phyloP scores from a whole-genome alignment of 305 asterid species.

The Vinca major region DNA sequence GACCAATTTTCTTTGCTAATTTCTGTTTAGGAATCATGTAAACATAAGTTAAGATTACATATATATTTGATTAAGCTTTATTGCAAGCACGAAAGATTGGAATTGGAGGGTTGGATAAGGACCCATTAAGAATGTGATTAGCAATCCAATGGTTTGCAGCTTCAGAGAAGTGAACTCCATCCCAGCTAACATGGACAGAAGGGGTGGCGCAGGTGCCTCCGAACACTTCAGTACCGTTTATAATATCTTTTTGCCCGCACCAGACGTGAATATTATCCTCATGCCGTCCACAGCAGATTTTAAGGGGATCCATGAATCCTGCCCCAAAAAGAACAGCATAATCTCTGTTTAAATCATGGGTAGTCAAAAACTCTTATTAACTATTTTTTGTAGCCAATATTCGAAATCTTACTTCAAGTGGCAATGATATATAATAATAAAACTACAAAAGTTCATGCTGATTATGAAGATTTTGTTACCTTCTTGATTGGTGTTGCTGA shows the following conservation, averaged over 20 bases:
- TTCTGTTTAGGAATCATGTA: not conserved
- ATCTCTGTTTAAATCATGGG: slow-evolving; percentile 1
- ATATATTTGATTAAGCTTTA: not conserved
- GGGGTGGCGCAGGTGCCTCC: slow-evolving; percentile 41
- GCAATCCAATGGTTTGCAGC: slow-evolving; percentile 60
- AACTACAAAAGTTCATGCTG: not conserved
- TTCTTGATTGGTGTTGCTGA: slow-evolving; percentile 28
- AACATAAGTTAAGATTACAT: not conserved
- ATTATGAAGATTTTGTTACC: slow-evolving; percentile 24
- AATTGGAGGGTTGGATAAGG: slow-evolving; percentile 47
- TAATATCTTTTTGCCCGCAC: slow-evolving; percentile 41
- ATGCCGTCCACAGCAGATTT: slow-evolving; percentile 47
- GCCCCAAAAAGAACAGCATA: slow-evolving; percentile 4
- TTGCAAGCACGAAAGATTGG: slow-evolving; percentile 15
- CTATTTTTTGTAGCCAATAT: not conserved
- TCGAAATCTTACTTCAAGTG: not conserved
- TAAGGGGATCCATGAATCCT: slow-evolving; percentile 40
- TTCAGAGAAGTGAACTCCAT: slow-evolving; percentile 52
- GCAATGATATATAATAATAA: not conserved
- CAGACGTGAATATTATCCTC: slow-evolving; percentile 33
- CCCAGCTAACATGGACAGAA: slow-evolving; percentile 46
- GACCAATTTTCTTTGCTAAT: not conserved
- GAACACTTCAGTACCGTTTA: slow-evolving; percentile 38
- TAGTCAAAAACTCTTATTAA: too few relatives aligned
- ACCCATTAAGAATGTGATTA: slow-evolving; percentile 27